These are phyloP conservation scores for Ganoderma multipileum DNA, from an alignment of 1,284 basidiomycete genomes.

Conservation along the genomic window DNA sequence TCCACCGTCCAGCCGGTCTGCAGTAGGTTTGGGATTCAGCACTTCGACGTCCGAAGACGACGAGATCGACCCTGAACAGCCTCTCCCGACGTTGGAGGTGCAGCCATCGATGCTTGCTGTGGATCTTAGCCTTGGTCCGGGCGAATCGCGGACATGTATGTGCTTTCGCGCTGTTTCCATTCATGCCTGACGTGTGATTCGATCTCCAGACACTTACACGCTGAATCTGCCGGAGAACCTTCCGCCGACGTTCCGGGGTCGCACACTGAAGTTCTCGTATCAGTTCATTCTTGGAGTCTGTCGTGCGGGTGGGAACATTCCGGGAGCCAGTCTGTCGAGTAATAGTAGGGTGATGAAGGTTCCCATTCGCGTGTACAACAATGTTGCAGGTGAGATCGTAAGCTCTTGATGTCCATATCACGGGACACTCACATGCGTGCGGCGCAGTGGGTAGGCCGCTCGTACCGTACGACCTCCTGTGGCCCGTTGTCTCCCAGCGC, in stretches of 20 bases:
- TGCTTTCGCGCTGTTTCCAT: background rate
- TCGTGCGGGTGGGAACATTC: slow-evolving; percentile 56
- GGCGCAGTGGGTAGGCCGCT: slow-evolving; percentile 57
- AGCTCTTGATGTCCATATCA: slow-evolving; percentile 8
- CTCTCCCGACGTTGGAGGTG: slow-evolving; percentile 81
- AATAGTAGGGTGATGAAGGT: slow-evolving; percentile 86
- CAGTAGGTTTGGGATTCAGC: slow-evolving; percentile 36
- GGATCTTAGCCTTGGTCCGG: slow-evolving; percentile 78
- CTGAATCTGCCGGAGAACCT: slow-evolving; percentile 79
- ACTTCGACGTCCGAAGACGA: slow-evolving; percentile 41
- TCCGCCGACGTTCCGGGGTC: slow-evolving; percentile 91
- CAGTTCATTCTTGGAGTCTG: slow-evolving; percentile 89
- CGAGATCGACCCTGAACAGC: slow-evolving; percentile 66
- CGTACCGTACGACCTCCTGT: slow-evolving; percentile 71
- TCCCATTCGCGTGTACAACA: slow-evolving; percentile 87
- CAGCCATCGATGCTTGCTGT: slow-evolving; percentile 88
- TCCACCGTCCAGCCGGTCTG: slow-evolving; percentile 21
- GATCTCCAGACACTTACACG: slow-evolving; percentile 77
- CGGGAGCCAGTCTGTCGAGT: slow-evolving; percentile 41
- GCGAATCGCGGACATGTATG: slow-evolving; percentile 84
- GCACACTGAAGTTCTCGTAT: slow-evolving; percentile 86
- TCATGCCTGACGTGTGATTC: slow-evolving; percentile 8
- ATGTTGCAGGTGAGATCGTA: slow-evolving; percentile 70
- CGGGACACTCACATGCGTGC: slow-evolving; percentile 5
- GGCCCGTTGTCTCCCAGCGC: slow-evolving; percentile 55